phyloP scores from a whole-genome alignment of 176 grass and related monocot genomes.

The Bolboschoenus planiculmis region DNA sequence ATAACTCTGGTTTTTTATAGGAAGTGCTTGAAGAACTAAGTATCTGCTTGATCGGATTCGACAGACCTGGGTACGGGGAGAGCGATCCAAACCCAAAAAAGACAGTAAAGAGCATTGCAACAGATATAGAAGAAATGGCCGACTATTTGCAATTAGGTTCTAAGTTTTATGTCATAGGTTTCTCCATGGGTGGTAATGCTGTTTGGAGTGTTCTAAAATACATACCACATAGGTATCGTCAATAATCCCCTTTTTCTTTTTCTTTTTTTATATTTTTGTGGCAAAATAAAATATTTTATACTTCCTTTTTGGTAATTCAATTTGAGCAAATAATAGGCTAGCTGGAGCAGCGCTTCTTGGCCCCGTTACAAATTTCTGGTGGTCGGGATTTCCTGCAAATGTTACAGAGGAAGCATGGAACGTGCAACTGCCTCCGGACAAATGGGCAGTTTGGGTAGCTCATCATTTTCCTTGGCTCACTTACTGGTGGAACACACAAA shows the following conservation, averaged over 20 bases:
- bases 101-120: constrained; percentile 45
- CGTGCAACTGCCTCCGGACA: constrained; percentile 50
- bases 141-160: constrained; percentile 49
- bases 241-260: not conserved
- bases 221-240: constrained; percentile 54
- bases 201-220: constrained; percentile 68
- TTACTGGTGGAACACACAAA: constrained; percentile 96
- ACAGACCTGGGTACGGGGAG: constrained; percentile 81
- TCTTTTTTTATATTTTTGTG: not conserved
- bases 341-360: constrained; percentile 52
- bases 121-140: constrained; percentile 62
- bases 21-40: constrained; percentile 51
- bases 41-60: constrained; percentile 60
- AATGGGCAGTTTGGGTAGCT: constrained; percentile 62
- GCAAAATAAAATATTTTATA: not conserved
- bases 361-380: constrained; percentile 84
- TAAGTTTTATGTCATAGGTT: constrained; percentile 68
- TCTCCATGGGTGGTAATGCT: constrained; percentile 72
- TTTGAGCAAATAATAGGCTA: constrained; percentile 35
- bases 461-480: constrained; percentile 68
- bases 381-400: constrained; percentile 62
- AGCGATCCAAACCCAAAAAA: constrained; percentile 55
- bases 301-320: not conserved
- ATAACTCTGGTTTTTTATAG: constrained; percentile 18
- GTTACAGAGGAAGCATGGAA: constrained; percentile 48